A percentile compares a stretch with the other conserved stretches of the same genome.
Evolutionary conservation across 179 eudicot genomes (phyloP).

Genomic region (Corrigiola litoralis): DNA sequence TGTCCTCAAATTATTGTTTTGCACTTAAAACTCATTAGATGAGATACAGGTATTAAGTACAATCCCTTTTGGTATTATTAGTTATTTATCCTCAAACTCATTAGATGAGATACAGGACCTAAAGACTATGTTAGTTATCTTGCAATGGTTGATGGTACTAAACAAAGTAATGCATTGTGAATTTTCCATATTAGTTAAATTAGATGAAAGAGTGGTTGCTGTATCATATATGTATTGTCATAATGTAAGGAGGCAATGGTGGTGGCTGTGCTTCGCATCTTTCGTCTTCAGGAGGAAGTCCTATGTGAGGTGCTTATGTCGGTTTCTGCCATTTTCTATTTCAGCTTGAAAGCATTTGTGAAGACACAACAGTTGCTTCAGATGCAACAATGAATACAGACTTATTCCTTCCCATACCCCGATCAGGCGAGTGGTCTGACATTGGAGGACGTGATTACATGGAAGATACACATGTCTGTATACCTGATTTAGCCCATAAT

Average conservation of each 20-base stretch:
- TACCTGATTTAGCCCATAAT: slow-evolving; percentile 65
- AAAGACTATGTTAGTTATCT: no score
- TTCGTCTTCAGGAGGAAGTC: background rate
- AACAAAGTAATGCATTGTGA: no score
- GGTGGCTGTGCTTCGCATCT: background rate
- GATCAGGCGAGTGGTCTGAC: slow-evolving; percentile 95
- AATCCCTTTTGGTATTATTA: no score
- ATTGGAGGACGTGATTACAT: slow-evolving; percentile 73
- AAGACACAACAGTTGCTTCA: slow-evolving; percentile 47
- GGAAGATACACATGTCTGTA: slow-evolving; percentile 95
- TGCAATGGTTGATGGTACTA: no score
- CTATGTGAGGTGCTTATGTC: slow-evolving; percentile 7
- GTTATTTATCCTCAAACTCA: no score
- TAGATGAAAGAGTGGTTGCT: background rate
- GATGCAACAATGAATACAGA: slow-evolving; percentile 35
- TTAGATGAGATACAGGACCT: no score
- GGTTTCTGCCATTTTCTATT: slow-evolving; percentile 2
- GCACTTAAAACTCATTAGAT: no score
- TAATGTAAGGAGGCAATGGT: background rate
- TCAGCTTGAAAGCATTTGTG: slow-evolving; percentile 88
- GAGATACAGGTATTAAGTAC: no score
- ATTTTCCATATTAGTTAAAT: no score
- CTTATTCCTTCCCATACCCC: slow-evolving; percentile 58
- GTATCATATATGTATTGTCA: no score
- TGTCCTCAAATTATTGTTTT: no score